These are phyloP conservation scores for Phanerochaete sordida DNA, from an alignment of 768 basidiomycete species.

Conservation along the genomic window DNA sequence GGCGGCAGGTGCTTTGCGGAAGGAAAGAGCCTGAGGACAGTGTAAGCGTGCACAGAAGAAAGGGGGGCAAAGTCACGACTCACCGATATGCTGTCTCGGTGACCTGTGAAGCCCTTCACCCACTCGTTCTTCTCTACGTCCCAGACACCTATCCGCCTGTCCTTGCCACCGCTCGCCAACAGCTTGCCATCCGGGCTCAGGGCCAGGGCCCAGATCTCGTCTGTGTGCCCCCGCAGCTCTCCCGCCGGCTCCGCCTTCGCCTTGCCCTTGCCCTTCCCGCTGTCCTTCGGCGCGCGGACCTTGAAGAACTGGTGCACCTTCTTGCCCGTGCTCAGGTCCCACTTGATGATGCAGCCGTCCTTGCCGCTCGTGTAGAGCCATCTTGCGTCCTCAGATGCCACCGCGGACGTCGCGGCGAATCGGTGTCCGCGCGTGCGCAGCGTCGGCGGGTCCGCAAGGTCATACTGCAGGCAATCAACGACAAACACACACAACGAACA, in stretches of 20 bases:
- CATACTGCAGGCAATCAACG: conserved; percentile 39
- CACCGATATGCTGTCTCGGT: conserved; percentile 67
- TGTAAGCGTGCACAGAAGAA: neutral
- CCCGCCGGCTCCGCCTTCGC: conserved; percentile 36
- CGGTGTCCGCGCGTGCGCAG: conserved; percentile 73
- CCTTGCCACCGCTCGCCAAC: conserved; percentile 84
- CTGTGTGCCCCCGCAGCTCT: conserved; percentile 72
- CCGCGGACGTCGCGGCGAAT: conserved; percentile 77
- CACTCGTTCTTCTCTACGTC: conserved; percentile 71
- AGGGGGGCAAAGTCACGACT: conserved; percentile 25
- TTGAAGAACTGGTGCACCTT: conserved; percentile 60
- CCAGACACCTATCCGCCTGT: conserved; percentile 84
- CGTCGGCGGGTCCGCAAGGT: conserved; percentile 47
- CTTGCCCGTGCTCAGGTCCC: conserved; percentile 68
- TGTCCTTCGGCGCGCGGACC: conserved; percentile 37
- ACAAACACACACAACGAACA: neutral
- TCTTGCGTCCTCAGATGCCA: conserved; percentile 66
- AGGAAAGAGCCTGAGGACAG: conserved; percentile 55
- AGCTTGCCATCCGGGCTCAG: conserved; percentile 82
- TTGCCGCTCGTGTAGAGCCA: conserved; percentile 89
- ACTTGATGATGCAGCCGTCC: conserved; percentile 86
- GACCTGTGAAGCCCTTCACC: conserved; percentile 79
- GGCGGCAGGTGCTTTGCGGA: conserved; percentile 61
- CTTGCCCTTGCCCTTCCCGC: conserved; percentile 60
- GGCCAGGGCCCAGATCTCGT: conserved; percentile 81